A percentile compares a stretch with the other conserved stretches of the same genome.
Conservation (phyloP, 2,329 filamentous ascomycete genomes). For the Fusarium pseudoanthophilum region DNA sequence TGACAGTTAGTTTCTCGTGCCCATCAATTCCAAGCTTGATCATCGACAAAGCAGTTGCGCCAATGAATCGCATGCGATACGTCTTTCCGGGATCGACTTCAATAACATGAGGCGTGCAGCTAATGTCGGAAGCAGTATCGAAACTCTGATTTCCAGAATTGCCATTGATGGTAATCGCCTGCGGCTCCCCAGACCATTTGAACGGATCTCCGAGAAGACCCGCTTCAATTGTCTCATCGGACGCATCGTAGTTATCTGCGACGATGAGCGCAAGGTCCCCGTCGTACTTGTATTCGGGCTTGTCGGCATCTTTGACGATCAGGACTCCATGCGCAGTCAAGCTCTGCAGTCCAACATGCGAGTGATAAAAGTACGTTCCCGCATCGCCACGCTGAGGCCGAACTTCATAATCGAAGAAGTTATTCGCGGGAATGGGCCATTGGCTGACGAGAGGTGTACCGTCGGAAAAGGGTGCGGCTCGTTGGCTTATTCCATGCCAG, state of each 20-base stretch:
- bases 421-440: conserved; percentile 70
- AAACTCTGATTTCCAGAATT: conserved; percentile 30
- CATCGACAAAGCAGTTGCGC: conserved; percentile 20
- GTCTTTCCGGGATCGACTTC: conserved; percentile 13
- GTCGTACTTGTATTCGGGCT: conserved; percentile 70
- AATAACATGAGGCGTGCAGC: conserved; percentile 26
- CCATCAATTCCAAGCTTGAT: conserved; percentile 24
- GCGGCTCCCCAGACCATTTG: conserved; percentile 68
- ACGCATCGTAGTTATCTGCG: conserved; percentile 66
- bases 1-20: conserved; percentile 6
- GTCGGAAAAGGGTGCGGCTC: conserved; percentile 71
- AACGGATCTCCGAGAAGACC: conserved; percentile 63
- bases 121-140: conserved; percentile 7
- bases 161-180: conserved; percentile 44
- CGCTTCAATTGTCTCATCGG: conserved; percentile 61
- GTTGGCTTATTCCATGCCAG: conserved; percentile 73
- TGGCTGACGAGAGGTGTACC: conserved; percentile 69
- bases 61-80: conserved; percentile 23
- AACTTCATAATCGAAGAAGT: conserved; percentile 76
- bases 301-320: conserved; percentile 55
- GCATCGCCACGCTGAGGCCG: conserved; percentile 62
- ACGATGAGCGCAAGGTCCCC: conserved; percentile 65
- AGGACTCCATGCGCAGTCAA: conserved; percentile 66
- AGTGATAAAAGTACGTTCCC: conserved; percentile 76
- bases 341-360: conserved; percentile 72